These are phyloP conservation scores for Trametes elegans DNA, from an alignment of 768 basidiomycete species.

Conservation along the genomic window DNA sequence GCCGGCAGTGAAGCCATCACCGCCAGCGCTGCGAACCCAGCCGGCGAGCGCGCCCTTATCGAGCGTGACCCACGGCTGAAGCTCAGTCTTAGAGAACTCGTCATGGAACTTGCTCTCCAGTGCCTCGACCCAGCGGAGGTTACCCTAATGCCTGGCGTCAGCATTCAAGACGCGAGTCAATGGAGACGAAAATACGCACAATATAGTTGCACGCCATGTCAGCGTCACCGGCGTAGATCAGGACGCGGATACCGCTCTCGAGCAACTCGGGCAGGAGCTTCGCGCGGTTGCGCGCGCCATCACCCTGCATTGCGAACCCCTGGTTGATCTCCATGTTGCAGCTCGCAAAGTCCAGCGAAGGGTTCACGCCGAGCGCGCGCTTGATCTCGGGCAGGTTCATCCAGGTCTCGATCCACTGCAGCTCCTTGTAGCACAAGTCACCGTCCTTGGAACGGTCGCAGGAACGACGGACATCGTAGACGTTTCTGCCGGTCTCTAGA, in stretches of 20 bases:
- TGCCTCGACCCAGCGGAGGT: slow-evolving; percentile 69
- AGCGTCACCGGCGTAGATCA: slow-evolving; percentile 91
- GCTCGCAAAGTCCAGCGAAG: slow-evolving; percentile 55
- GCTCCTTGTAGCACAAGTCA: slow-evolving; percentile 72
- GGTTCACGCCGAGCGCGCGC: slow-evolving; percentile 72
- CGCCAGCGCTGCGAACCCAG: slow-evolving; percentile 67
- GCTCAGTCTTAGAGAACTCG: slow-evolving; percentile 52
- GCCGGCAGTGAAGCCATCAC: slow-evolving; percentile 64
- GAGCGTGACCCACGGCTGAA: slow-evolving; percentile 54
- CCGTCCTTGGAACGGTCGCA: slow-evolving; percentile 65
- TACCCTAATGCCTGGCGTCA: slow-evolving; percentile 46
- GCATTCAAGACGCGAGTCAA: not conserved
- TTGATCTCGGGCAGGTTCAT: slow-evolving; percentile 80
- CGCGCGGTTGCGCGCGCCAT: slow-evolving; percentile 83
- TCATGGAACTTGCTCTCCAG: slow-evolving; percentile 60
- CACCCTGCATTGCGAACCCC: slow-evolving; percentile 79
- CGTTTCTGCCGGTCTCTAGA: slow-evolving; percentile 49
- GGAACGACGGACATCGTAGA: slow-evolving; percentile 74
- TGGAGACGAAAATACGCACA: slow-evolving; percentile 34
- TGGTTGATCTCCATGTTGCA: slow-evolving; percentile 82
- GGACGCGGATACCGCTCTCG: slow-evolving; percentile 75
- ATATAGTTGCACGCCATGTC: slow-evolving; percentile 91
- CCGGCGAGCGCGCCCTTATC: slow-evolving; percentile 59
- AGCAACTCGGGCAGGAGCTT: slow-evolving; percentile 76
- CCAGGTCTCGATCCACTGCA: slow-evolving; percentile 87